These are phyloP conservation scores for Hymenoscyphus infarciens DNA, from an alignment of 2,329 filamentous ascomycete species.

Conservation along the genomic window DNA sequence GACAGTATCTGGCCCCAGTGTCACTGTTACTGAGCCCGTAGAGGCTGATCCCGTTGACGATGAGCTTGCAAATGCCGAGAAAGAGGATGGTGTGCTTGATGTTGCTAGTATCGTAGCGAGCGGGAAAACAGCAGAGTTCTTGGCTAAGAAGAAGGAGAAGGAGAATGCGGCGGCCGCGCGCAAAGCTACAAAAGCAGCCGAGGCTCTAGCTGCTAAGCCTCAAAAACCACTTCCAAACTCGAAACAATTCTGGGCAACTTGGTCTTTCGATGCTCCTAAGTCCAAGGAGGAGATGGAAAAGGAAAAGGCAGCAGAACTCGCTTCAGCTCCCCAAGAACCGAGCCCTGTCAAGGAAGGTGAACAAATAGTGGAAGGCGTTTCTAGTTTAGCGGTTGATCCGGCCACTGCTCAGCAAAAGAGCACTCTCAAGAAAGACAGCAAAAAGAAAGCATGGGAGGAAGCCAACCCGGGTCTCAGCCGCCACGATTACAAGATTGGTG, in stretches of 20 bases:
- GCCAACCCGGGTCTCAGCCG: constrained; percentile 52
- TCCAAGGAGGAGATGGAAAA: constrained; percentile 40
- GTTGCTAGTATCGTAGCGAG: constrained; percentile 81
- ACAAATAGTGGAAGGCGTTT: constrained; percentile 16
- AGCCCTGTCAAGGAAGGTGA: constrained; percentile 9
- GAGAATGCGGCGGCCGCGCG: constrained; percentile 58
- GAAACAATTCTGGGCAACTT: constrained; percentile 65
- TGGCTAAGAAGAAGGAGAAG: constrained; percentile 80
- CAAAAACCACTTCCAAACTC: constrained; percentile 62
- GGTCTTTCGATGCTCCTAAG: constrained; percentile 61
- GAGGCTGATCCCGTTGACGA: constrained; percentile 33
- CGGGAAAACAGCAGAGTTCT: constrained; percentile 76
- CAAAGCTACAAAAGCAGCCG: constrained; percentile 54
- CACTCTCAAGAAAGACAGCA: constrained; percentile 30
- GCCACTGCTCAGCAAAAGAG: constrained; percentile 26
- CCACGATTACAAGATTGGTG: constrained; percentile 70
- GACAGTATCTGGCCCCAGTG: constrained; percentile 33
- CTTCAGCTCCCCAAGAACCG: neutral
- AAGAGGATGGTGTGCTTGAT: constrained; percentile 73
- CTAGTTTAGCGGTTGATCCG: constrained; percentile 8
- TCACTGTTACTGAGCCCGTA: constrained; percentile 32
- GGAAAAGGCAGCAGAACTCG: constrained; percentile 15
- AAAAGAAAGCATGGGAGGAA: constrained; percentile 30
- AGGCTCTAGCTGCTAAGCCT: constrained; percentile 51
- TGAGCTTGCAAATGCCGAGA: constrained; percentile 40